Percentiles rank a stretch among this genome's conserved stretches.
These are phyloP conservation scores for Globisporangium perplexum DNA, from an alignment of 352 stramenopile genomes.

Conservation along the genomic window DNA sequence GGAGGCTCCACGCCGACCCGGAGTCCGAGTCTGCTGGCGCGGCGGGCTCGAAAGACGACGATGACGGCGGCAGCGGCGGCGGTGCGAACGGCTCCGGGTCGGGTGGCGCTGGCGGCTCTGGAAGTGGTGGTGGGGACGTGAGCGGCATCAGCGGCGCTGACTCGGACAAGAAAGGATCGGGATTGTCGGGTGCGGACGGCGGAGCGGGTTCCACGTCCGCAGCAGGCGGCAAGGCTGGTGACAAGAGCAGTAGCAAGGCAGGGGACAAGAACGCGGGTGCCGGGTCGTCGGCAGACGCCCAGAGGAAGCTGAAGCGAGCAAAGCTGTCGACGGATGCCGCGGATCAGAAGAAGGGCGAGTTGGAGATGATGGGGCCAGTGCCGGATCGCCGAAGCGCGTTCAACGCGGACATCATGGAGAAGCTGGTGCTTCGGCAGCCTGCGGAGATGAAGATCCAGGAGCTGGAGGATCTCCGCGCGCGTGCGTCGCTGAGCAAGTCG, in stretches of 20 bases:
- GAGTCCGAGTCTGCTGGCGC: constrained; percentile 16
- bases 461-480: constrained; percentile 56
- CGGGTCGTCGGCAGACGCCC: constrained; percentile 16
- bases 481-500: constrained; percentile 43
- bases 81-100: constrained; percentile 9
- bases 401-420: constrained; percentile 71
- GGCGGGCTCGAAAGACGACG: constrained; percentile 16
- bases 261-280: constrained; percentile 6
- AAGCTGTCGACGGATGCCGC: constrained; percentile 30
- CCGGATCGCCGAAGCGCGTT: constrained; percentile 67
- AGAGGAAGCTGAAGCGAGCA: constrained; percentile 59
- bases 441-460: constrained; percentile 58
- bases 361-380: constrained; percentile 53
- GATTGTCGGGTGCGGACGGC: constrained; percentile 16
- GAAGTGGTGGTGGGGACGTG: constrained; percentile 9
- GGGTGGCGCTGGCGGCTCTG: constrained; percentile 8
- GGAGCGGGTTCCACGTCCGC: constrained; percentile 8
- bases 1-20: constrained; percentile 34
- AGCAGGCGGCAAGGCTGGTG: constrained; percentile 19
- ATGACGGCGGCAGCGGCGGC: constrained; percentile 13
- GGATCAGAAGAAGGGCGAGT: constrained; percentile 41
- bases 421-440: constrained; percentile 68
- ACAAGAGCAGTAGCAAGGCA: constrained; percentile 28
- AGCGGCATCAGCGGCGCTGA: constrained; percentile 14
- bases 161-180: constrained; percentile 41